Percentiles rank a stretch among this genome's conserved stretches.
phyloP scores from a whole-genome alignment of 495 filamentous ascomycete species.

The Hyaloscypha hepaticicola region DNA sequence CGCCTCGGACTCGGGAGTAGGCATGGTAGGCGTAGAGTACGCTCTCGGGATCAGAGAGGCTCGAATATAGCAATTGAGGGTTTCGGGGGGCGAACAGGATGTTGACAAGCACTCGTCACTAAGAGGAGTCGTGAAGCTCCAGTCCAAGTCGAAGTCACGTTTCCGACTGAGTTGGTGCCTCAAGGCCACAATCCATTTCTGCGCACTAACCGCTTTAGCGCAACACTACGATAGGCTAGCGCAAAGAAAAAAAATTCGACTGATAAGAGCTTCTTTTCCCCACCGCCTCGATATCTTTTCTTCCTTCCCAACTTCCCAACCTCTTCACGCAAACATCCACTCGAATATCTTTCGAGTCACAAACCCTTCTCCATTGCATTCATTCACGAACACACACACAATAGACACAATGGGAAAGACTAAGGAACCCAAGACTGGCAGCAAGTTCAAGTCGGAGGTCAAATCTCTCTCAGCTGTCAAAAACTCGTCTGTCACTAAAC shows the following conservation, averaged over 20 bases:
- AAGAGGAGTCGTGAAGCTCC: slow-evolving; percentile 8
- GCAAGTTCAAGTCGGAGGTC: slow-evolving; percentile 40
- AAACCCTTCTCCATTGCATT: slow-evolving; percentile 19
- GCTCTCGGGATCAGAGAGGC: not conserved
- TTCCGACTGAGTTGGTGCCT: slow-evolving; percentile 8
- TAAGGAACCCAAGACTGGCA: slow-evolving; percentile 48
- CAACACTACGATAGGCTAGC: slow-evolving; percentile 14
- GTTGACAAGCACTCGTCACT: not conserved
- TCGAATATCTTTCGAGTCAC: slow-evolving; percentile 26
- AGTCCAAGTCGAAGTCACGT: slow-evolving; percentile 17
- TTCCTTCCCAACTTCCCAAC: slow-evolving; percentile 11
- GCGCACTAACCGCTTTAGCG: not conserved
- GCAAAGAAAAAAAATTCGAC: slow-evolving; percentile 11
- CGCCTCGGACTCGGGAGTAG: slow-evolving; percentile 86
- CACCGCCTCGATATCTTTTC: slow-evolving; percentile 18
- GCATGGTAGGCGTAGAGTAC: slow-evolving; percentile 45
- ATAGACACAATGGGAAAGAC: slow-evolving; percentile 54
- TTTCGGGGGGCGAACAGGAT: not conserved
- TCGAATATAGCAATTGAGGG: slow-evolving; percentile 1
- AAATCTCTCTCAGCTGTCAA: slow-evolving; percentile 39
- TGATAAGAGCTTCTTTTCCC: slow-evolving; percentile 26
- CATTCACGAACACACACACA: slow-evolving; percentile 19
- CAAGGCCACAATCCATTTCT: slow-evolving; percentile 10
- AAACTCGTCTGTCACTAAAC: slow-evolving; percentile 43
- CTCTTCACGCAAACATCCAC: slow-evolving; percentile 18